phyloP scores from a whole-genome alignment of 495 filamentous ascomycete species.

The Podospora pseudoanserina region DNA sequence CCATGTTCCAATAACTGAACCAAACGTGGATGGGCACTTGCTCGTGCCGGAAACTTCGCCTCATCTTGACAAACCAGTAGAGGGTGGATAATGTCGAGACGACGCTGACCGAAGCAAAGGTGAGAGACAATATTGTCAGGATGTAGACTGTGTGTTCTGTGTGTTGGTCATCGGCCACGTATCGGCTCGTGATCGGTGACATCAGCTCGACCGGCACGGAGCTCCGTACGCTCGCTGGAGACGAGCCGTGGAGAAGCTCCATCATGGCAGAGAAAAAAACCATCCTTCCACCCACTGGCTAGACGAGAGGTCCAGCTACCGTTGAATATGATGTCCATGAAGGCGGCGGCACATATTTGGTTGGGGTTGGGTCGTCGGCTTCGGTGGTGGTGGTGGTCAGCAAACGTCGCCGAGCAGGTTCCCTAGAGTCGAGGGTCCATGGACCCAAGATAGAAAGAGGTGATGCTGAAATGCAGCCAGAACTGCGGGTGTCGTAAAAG shows the following conservation, averaged over 20 bases:
- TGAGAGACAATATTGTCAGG: constrained; percentile 27
- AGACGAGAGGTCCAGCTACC: constrained; percentile 24
- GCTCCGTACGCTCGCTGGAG: background rate
- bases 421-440: background rate
- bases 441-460: background rate
- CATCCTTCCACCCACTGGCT: constrained; percentile 1
- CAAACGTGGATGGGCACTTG: constrained; percentile 35
- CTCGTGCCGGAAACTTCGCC: constrained; percentile 69
- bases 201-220: background rate
- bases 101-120: constrained; percentile 50
- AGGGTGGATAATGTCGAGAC: constrained; percentile 48
- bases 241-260: background rate
- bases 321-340: constrained; percentile 16
- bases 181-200: background rate
- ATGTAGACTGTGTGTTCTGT: constrained; percentile 10
- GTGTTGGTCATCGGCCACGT: background rate
- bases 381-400: background rate
- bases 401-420: background rate
- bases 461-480: background rate
- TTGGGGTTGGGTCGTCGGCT: background rate
- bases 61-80: constrained; percentile 75
- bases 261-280: constrained; percentile 9
- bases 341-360: constrained; percentile 16
- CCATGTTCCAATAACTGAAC: background rate
- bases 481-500: background rate